Evolutionary conservation across 768 basidiomycete genomes (phyloP).

Genomic region (Lactarius psammicola): DNA sequence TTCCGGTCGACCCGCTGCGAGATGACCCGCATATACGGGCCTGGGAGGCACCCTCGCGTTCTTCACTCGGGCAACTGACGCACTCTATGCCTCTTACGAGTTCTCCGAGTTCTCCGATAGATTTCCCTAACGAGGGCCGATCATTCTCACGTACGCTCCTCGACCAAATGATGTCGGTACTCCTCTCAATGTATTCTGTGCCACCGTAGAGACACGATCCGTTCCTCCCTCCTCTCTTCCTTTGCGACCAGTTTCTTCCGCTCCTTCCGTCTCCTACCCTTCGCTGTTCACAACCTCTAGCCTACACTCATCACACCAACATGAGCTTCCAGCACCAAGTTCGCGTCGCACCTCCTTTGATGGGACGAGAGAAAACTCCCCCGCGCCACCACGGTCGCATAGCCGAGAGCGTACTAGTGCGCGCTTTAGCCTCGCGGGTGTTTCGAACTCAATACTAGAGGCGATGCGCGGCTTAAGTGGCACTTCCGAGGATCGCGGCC

Average conservation of each 20-base stretch:
- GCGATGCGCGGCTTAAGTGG: constrained; percentile 11
- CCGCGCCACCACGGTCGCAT: constrained; percentile 8
- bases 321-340: not conserved
- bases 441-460: constrained; percentile 25
- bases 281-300: not conserved
- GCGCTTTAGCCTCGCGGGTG: constrained; percentile 22
- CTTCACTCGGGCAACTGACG: not conserved
- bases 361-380: not conserved
- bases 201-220: not conserved
- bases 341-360: not conserved
- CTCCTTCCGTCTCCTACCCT: not conserved
- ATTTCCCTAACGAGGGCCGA: constrained; percentile 6
- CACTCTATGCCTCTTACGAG: not conserved
- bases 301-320: not conserved
- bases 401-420: constrained; percentile 23
- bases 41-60: not conserved
- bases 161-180: not conserved
- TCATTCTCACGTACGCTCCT: constrained; percentile 14
- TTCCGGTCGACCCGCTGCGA: not conserved
- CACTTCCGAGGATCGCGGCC: constrained; percentile 29
- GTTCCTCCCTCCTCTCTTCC: not conserved
- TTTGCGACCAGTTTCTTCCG: not conserved
- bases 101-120: not conserved
- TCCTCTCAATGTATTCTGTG: constrained; percentile 1
- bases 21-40: not conserved